Evolutionary conservation across 257 asterid species (phyloP).

Genomic region (Nyctanthes arbortristis): DNA sequence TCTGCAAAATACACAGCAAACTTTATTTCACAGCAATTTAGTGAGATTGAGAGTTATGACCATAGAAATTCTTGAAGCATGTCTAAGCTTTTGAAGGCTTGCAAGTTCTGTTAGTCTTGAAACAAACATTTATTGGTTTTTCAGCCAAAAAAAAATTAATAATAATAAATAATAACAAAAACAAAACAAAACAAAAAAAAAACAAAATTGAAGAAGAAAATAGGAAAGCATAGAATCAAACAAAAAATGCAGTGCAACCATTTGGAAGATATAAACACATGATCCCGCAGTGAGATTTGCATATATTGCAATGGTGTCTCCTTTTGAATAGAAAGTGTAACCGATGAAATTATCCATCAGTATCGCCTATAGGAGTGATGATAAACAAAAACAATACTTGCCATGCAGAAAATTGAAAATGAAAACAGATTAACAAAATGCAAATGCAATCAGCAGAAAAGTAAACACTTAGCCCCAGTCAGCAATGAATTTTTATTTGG

Average conservation of each 20-base stretch:
- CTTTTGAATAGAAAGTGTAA: neutral
- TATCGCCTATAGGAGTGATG: neutral
- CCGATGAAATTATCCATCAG: neutral
- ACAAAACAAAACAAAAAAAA: too few species aligned
- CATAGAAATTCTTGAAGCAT: too few species aligned
- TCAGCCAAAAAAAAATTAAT: neutral
- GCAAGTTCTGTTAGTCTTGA: neutral
- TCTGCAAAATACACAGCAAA: neutral
- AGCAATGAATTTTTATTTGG: neutral
- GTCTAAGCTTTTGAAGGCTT: neutral
- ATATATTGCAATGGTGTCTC: neutral
- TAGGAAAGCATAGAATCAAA: neutral
- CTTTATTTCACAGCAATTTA: neutral
- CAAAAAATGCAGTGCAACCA: neutral
- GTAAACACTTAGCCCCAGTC: neutral
- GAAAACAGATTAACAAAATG: neutral
- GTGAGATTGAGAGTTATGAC: neutral
- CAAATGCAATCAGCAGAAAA: neutral
- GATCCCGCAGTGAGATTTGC: neutral
- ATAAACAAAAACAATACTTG: neutral
- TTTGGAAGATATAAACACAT: neutral
- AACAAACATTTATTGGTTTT: neutral
- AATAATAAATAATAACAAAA: too few species aligned
- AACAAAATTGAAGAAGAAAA: neutral
- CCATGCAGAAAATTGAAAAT: neutral